phyloP scores from a whole-genome alignment of 108 stramenopile species.

The Phaeodactylum tricornutum region DNA sequence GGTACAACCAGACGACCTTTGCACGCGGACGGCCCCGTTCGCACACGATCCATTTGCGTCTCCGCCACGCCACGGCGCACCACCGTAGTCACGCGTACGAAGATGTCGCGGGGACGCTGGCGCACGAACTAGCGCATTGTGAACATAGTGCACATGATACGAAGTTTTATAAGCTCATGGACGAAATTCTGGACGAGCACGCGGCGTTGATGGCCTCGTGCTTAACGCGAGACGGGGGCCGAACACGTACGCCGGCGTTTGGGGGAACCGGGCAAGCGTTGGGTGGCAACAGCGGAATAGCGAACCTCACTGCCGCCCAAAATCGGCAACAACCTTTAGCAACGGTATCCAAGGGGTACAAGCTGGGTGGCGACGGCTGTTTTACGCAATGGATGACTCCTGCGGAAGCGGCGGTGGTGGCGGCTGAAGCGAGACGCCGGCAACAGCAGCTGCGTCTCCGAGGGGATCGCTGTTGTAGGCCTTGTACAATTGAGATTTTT shows the following conservation, averaged over 20 bases:
- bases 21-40: constrained; percentile 6
- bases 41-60: constrained; percentile 62
- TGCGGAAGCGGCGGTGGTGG: constrained; percentile 3
- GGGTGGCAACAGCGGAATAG: not conserved
- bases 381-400: constrained; percentile 16
- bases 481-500: constrained; percentile 30
- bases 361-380: constrained; percentile 15
- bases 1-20: constrained; percentile 56
- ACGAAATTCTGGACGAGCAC: constrained; percentile 70
- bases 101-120: constrained; percentile 70
- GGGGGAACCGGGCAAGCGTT: constrained; percentile 11
- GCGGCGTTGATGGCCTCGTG: constrained; percentile 19
- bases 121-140: constrained; percentile 75
- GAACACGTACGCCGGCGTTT: constrained; percentile 28
- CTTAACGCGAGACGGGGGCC: constrained; percentile 10
- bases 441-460: constrained; percentile 19
- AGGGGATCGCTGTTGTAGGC: constrained; percentile 24
- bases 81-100: constrained; percentile 38
- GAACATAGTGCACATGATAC: constrained; percentile 37
- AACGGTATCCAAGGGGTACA: constrained; percentile 14
- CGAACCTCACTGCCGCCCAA: not conserved
- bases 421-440: constrained; percentile 25
- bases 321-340: constrained; percentile 2
- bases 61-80: constrained; percentile 33
- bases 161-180: constrained; percentile 70